Conservation (phyloP, 1,139 yeast genomes). For the Torulaspora pretoriensis region DNA sequence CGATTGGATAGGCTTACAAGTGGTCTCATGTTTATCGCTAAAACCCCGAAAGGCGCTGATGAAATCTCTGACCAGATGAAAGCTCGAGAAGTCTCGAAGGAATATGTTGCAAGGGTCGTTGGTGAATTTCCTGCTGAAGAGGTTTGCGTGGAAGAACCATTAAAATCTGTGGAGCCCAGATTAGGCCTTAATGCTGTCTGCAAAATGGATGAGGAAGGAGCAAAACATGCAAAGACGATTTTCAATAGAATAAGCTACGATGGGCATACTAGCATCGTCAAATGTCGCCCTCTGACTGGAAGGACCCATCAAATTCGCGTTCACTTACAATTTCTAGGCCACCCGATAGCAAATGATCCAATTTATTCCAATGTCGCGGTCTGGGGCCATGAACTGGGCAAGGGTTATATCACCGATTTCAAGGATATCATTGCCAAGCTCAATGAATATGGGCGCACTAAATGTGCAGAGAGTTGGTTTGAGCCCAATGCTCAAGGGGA, state of each 20-base stretch:
- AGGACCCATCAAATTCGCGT: conserved; percentile 94
- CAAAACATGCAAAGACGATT: conserved; percentile 57
- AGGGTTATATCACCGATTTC: conserved; percentile 48
- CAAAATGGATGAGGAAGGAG: conserved; percentile 45
- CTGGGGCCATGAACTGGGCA: conserved; percentile 76
- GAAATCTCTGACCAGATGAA: conserved; percentile 67
- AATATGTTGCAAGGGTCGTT: conserved; percentile 79
- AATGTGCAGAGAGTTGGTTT: conserved; percentile 65
- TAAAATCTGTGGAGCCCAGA: conserved; percentile 71
- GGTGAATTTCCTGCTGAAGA: conserved; percentile 71
- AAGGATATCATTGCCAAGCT: conserved; percentile 46
- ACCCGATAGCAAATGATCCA: conserved; percentile 94
- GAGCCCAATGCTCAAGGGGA: conserved; percentile 57
- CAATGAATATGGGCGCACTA: conserved; percentile 63
- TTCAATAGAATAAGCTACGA: conserved; percentile 41
- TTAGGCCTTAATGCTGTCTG: conserved; percentile 67
- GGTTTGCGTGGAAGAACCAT: conserved; percentile 60
- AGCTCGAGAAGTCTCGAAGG: conserved; percentile 72
- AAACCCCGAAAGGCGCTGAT: conserved; percentile 77
- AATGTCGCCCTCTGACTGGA: conserved; percentile 84
- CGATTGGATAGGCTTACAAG: conserved; percentile 87
- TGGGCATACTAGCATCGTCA: conserved; percentile 63
- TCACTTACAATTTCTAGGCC: conserved; percentile 80
- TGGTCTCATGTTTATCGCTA: conserved; percentile 91
- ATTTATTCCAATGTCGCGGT: conserved; percentile 67